These are phyloP conservation scores for Candida taoyuanica DNA, from an alignment of 805 yeast genomes.

Conservation along the genomic window DNA sequence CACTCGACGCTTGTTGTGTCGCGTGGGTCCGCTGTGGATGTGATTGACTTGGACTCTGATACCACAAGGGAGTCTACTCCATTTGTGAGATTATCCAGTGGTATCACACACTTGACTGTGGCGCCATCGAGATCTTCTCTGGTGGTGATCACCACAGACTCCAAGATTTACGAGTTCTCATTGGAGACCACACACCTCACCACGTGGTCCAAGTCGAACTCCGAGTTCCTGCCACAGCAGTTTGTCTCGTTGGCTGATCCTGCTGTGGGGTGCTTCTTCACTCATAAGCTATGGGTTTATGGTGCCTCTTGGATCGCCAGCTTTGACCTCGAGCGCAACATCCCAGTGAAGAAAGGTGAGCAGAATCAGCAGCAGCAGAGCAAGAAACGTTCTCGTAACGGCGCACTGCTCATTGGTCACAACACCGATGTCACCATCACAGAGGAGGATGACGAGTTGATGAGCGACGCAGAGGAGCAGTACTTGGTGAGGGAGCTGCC, in stretches of 20 bases:
- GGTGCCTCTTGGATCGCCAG: constrained; percentile 79
- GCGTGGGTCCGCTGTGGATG: constrained; percentile 56
- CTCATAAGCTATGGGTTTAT: constrained; percentile 71
- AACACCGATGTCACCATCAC: constrained; percentile 32
- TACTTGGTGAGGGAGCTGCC: constrained; percentile 26
- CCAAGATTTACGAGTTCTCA: constrained; percentile 68
- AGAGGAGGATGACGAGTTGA: constrained; percentile 18
- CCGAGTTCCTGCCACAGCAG: constrained; percentile 68
- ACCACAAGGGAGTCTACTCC: constrained; percentile 29
- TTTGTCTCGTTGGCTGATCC: constrained; percentile 56
- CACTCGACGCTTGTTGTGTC: constrained; percentile 50
- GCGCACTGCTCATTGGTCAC: constrained; percentile 35
- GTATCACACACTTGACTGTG: constrained; percentile 60
- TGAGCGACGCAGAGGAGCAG: constrained; percentile 24
- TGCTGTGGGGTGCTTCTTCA: constrained; percentile 63
- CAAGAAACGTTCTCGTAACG: constrained; percentile 39
- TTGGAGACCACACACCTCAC: constrained; percentile 41
- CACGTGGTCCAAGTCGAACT: constrained; percentile 74
- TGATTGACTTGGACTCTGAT: constrained; percentile 30
- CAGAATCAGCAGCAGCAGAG: constrained; percentile 24
- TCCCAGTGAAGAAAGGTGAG: constrained; percentile 38
- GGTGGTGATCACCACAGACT: constrained; percentile 66
- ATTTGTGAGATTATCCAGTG: constrained; percentile 54
- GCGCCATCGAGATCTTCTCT: constrained; percentile 44
- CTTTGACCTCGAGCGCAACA: constrained; percentile 57